Evolutionary conservation across 345 rosid genomes (phyloP), one percentile per base, ranked within the genome.

Genomic region (Combretum micranthum): DNA sequence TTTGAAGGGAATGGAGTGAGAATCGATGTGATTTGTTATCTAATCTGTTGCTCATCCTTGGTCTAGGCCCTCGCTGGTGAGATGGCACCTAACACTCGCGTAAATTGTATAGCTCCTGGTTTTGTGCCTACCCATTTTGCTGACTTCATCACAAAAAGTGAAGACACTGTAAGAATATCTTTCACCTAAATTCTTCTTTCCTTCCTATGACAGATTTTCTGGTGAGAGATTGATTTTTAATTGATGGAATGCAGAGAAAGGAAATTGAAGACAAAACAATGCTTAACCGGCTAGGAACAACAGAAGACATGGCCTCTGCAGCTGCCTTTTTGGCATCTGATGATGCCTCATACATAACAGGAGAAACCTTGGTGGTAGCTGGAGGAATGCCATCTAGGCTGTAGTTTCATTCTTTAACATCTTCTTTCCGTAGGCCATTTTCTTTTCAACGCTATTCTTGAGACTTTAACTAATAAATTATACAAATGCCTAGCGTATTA

Each of bases 111-210:
- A 57, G 96, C 95, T 22, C 99, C 97, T 0, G 97, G 97, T 56
- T 85, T 87, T 65, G 95, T 93, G 7, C 99, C 99, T 23, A 89
- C 99, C 9, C 79, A 63, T 62, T 85, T 89, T 58, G 88, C 92
- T 1, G 75, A 69, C 10, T 87, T 67, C 78, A 64, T 89, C 53
- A 78, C 86, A 7, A 66, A 51, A 51, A 71, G 70, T 37, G 79
- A 76, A 1, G 72, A 47, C 17, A 20, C 73, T 43, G 97, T 87
- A 80, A 75, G 83, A 72, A 25, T 17, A 45, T 63, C n/a, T n/a
- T n/a, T n/a, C n/a, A n/a, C n/a, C n/a, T n/a, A n/a, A 47, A 45
- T 22, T 53, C 18, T 57, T 20, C 52, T 42, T 44, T 23, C 43
- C 43, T 15, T 55, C 53, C 12, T 26, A 21, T 20, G 18, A 47